A percentile compares a stretch with the other conserved stretches of the same genome.
These are phyloP conservation scores for Berberis vulgaris DNA, from an alignment of 164 flowering plant species.

Conservation along the genomic window DNA sequence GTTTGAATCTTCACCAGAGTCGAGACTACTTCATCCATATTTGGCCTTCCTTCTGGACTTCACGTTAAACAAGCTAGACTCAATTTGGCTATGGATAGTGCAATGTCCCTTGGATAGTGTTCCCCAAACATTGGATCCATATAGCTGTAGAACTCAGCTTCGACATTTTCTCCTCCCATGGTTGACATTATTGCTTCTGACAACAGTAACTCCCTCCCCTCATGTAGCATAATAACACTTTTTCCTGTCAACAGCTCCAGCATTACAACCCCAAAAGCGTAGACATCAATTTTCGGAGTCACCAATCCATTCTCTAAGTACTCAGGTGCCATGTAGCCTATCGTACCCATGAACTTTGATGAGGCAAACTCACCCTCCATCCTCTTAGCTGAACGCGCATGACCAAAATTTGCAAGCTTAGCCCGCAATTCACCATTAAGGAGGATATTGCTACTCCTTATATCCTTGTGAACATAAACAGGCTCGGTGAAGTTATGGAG, in stretches of 20 bases:
- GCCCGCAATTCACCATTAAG: slow-evolving; percentile 40
- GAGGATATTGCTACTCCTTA: slow-evolving; percentile 47
- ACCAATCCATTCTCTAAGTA: slow-evolving; percentile 35
- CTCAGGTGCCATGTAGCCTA: slow-evolving; percentile 69
- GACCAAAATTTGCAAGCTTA: slow-evolving; percentile 54
- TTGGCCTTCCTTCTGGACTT: slow-evolving; percentile 36
- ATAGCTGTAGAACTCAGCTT: slow-evolving; percentile 18
- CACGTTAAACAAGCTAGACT: slow-evolving; percentile 27
- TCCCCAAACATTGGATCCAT: slow-evolving; percentile 26
- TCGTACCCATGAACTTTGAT: slow-evolving; percentile 29
- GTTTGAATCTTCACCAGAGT: slow-evolving; percentile 23
- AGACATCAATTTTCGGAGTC: slow-evolving; percentile 51
- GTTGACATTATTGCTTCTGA: slow-evolving; percentile 15
- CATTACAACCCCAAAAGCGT: slow-evolving; percentile 70
- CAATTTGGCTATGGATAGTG: slow-evolving; percentile 17
- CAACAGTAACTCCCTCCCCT: slow-evolving; percentile 21
- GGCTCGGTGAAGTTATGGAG: slow-evolving; percentile 55
- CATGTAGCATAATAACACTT: slow-evolving; percentile 23
- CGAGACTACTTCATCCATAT: slow-evolving; percentile 32
- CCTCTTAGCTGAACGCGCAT: slow-evolving; percentile 27
- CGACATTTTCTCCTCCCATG: slow-evolving; percentile 17
- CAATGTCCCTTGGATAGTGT: slow-evolving; percentile 10
- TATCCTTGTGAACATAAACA: slow-evolving; percentile 44
- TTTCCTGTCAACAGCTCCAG: slow-evolving; percentile 52
- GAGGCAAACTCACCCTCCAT: slow-evolving; percentile 2